phyloP scores from a whole-genome alignment of 306 rosid genomes.

The Quercus gilva region DNA sequence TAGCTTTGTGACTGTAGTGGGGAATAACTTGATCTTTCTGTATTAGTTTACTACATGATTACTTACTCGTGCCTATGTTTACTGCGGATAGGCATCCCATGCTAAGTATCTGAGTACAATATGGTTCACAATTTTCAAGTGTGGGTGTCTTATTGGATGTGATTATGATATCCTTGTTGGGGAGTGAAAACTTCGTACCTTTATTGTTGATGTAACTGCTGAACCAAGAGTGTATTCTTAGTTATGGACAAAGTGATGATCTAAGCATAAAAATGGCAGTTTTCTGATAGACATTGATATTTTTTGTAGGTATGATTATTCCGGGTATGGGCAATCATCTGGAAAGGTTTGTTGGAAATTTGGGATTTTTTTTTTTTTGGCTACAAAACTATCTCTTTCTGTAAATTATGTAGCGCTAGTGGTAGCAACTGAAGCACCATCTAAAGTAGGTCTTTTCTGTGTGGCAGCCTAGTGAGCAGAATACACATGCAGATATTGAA shows the following conservation, averaged over 20 bases:
- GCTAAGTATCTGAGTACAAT: no score
- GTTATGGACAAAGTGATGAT: constrained; percentile 5
- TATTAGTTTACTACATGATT: no score
- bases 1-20: no score
- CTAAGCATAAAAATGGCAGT: neutral
- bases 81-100: no score
- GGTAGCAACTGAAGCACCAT: constrained; percentile 19
- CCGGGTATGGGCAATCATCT: constrained; percentile 91
- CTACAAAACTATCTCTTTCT: neutral
- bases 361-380: constrained; percentile 4
- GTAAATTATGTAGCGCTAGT: constrained; percentile 4
- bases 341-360: constrained; percentile 76
- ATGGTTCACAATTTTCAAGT: no score
- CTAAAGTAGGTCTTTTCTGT: constrained; percentile 28
- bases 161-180: no score
- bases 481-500: constrained; percentile 91
- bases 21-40: no score
- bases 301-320: constrained; percentile 85
- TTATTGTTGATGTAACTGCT: no score
- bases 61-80: no score
- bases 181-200: no score
- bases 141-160: no score
- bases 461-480: constrained; percentile 93
- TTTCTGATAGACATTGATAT: constrained; percentile 17
- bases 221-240: no score